phyloP scores from a whole-genome alignment of 1,139 yeast species.

The Kazachstania sp. region DNA sequence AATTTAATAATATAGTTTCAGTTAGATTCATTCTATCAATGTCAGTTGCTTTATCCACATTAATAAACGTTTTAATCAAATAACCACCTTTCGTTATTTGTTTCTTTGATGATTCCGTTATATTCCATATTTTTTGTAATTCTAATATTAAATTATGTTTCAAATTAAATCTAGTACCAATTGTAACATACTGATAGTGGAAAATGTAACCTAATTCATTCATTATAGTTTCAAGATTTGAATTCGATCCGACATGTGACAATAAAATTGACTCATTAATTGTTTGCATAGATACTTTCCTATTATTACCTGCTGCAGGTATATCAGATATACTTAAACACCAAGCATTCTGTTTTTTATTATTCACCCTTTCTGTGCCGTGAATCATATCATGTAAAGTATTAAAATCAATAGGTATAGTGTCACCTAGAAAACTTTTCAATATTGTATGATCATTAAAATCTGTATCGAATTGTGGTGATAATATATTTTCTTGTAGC shows the following conservation, averaged over 20 bases:
- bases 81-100: constrained; percentile 31
- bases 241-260: constrained; percentile 28
- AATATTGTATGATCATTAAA: constrained; percentile 8
- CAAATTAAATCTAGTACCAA: constrained; percentile 44
- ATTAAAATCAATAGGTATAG: constrained; percentile 6
- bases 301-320: constrained; percentile 72
- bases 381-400: constrained; percentile 1
- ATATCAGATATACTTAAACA: constrained; percentile 65
- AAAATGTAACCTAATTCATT: constrained; percentile 64
- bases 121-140: constrained; percentile 33
- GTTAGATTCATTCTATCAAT: constrained; percentile 63
- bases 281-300: constrained; percentile 57
- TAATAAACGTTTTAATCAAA: constrained; percentile 56
- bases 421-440: constrained; percentile 6
- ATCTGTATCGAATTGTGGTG: background rate
- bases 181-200: constrained; percentile 42
- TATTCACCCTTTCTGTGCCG: background rate
- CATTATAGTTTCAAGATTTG: constrained; percentile 36
- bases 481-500: background rate
- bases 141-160: constrained; percentile 54
- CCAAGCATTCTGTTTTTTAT: constrained; percentile 38
- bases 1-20: constrained; percentile 48
- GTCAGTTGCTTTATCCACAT: constrained; percentile 66
- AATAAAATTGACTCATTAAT: constrained; percentile 56
- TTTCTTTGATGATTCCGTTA: constrained; percentile 13